phyloP scores from a whole-genome alignment of 164 flowering plant genomes.

The Berberis vulgaris region DNA sequence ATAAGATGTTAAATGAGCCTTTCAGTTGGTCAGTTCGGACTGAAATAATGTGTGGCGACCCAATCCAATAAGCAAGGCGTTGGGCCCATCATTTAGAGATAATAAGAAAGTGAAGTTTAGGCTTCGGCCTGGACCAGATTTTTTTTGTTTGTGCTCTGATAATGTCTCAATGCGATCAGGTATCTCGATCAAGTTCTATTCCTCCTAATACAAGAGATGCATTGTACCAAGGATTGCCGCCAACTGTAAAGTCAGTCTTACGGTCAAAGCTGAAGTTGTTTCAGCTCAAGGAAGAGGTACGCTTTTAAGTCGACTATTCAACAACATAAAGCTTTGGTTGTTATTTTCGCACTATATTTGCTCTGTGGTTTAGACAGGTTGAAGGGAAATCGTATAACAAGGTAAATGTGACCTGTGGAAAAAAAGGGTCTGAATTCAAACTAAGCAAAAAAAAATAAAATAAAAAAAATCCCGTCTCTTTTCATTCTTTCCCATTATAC shows the following conservation, averaged over 20 bases:
- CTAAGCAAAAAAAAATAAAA: background rate
- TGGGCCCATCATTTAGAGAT: too few relatives aligned
- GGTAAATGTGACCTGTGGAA: too few relatives aligned
- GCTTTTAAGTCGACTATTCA: constrained; percentile 17
- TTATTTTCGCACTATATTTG: too few relatives aligned
- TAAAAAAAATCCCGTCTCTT: background rate
- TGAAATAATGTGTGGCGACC: too few relatives aligned
- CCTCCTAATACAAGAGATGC: too few relatives aligned
- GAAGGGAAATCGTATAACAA: background rate
- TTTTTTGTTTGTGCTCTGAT: too few relatives aligned
- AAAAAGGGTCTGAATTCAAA: background rate
- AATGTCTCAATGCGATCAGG: constrained; percentile 27
- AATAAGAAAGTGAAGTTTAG: too few relatives aligned
- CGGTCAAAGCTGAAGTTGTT: constrained; percentile 40
- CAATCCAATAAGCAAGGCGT: too few relatives aligned
- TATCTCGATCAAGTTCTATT: background rate
- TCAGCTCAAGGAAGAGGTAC: constrained; percentile 32
- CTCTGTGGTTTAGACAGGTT: background rate
- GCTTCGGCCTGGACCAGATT: too few relatives aligned
- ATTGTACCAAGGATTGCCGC: too few relatives aligned
- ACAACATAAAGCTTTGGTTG: background rate
- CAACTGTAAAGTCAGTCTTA: constrained; percentile 27
- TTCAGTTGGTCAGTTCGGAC: too few relatives aligned
- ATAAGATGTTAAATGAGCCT: too few relatives aligned
- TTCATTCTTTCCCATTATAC: background rate